Conservation (phyloP, 768 basidiomycete species). For the Naganishia onofrii region DNA sequence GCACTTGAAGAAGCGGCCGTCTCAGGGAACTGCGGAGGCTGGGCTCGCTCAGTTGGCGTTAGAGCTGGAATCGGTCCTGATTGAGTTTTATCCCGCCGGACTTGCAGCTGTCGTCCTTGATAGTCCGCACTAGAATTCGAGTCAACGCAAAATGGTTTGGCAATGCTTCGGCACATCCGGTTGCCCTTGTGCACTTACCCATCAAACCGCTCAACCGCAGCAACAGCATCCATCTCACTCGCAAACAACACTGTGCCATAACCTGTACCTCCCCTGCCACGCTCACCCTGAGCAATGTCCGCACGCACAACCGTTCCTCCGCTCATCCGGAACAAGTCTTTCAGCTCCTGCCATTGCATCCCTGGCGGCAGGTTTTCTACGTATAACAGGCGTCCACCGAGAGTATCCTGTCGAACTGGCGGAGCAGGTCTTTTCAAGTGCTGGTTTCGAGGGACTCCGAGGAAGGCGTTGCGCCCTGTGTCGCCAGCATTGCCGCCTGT, state of each 20-base stretch:
- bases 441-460: not conserved
- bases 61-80: slow-evolving; percentile 10
- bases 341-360: slow-evolving; percentile 85
- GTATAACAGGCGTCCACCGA: slow-evolving; percentile 26
- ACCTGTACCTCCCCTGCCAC: slow-evolving; percentile 82
- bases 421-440: slow-evolving; percentile 9
- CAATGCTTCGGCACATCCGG: slow-evolving; percentile 61
- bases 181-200: too few species aligned
- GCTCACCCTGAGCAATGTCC: slow-evolving; percentile 68
- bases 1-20: not conserved
- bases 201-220: slow-evolving; percentile 82
- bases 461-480: not conserved
- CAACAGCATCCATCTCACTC: slow-evolving; percentile 75
- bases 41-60: not conserved
- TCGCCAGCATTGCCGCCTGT: not conserved
- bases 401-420: slow-evolving; percentile 21
- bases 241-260: slow-evolving; percentile 89
- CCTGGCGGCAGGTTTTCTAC: slow-evolving; percentile 53
- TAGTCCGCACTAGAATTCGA: slow-evolving; percentile 21
- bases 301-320: slow-evolving; percentile 80
- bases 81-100: slow-evolving; percentile 24
- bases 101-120: slow-evolving; percentile 1
- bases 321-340: slow-evolving; percentile 88
- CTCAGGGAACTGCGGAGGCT: slow-evolving; percentile 14
- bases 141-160: not conserved